Evolutionary conservation across 2,329 filamentous ascomycete species (phyloP).

Genomic region (Talaromyces amestolkiae): DNA sequence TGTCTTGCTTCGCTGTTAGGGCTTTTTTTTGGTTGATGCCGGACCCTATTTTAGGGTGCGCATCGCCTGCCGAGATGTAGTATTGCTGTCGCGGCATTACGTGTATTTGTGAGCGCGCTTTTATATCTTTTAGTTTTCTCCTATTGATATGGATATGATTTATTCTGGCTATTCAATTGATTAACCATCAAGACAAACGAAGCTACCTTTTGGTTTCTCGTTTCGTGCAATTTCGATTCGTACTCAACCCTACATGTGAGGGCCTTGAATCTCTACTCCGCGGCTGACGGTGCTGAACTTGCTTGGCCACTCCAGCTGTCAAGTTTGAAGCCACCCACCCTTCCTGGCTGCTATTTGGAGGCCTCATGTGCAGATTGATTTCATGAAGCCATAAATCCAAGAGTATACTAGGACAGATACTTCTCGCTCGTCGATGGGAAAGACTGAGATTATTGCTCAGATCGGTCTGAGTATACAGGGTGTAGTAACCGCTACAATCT

Average conservation of each 20-base stretch:
- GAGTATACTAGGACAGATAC: slow-evolving; percentile 80
- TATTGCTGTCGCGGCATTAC: too few species aligned
- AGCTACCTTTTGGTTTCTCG: too few species aligned
- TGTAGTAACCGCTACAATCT: slow-evolving; percentile 72
- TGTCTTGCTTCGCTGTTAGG: background rate
- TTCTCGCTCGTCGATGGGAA: slow-evolving; percentile 65
- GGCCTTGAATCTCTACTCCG: background rate
- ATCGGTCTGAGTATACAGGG: slow-evolving; percentile 89
- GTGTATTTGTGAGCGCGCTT: background rate
- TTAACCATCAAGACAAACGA: background rate
- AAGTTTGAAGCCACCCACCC: too few species aligned
- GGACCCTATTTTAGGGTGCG: background rate
- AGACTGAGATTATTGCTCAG: slow-evolving; percentile 88
- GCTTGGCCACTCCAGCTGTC: background rate
- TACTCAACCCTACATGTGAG: background rate
- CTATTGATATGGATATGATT: background rate
- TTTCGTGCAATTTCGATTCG: background rate
- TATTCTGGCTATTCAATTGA: background rate
- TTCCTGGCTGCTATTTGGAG: background rate
- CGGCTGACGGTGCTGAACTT: background rate
- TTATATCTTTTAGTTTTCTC: background rate
- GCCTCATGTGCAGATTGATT: background rate
- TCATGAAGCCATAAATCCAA: slow-evolving; percentile 84
- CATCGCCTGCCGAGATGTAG: background rate
- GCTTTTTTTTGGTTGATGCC: background rate